Percentiles rank a stretch among this genome's conserved stretches.
Conservation (phyloP, 352 stramenopile species). For the Phytophthora podocarpi region DNA sequence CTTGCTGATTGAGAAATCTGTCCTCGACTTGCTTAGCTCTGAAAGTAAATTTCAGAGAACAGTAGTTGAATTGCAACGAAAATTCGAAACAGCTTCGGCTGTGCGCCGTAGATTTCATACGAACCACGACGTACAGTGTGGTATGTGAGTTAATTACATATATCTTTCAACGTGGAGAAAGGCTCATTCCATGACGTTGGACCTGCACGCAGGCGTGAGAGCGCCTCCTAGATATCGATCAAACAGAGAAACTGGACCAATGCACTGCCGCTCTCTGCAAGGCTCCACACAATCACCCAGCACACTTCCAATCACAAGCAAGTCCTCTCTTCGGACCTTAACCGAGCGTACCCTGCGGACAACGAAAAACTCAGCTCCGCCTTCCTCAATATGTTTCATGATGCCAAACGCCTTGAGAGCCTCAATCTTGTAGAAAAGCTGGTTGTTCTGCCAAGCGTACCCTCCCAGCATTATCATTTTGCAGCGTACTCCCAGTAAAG, state of each 20-base stretch:
- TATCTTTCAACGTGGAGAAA: too few relatives aligned
- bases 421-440: conserved; percentile 15
- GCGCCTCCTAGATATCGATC: conserved; percentile 3
- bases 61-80: too few relatives aligned
- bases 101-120: too few relatives aligned
- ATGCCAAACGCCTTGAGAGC: conserved; percentile 26
- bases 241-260: conserved; percentile 4
- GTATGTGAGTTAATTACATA: too few relatives aligned
- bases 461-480: conserved; percentile 19
- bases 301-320: conserved; percentile 14
- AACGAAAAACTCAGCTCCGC: conserved; percentile 13
- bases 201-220: too few relatives aligned
- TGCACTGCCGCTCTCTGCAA: neutral
- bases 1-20: too few relatives aligned
- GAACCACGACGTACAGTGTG: too few relatives aligned
- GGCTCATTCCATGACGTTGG: too few relatives aligned
- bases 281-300: conserved; percentile 3
- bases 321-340: neutral
- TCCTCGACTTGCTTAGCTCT: too few relatives aligned
- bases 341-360: conserved; percentile 18
- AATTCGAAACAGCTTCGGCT: too few relatives aligned
- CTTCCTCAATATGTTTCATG: conserved; percentile 12
- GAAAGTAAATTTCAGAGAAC: too few relatives aligned
- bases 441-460: conserved; percentile 5
- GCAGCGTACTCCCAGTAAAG: conserved; percentile 5